Evolutionary conservation across 768 basidiomycete species (phyloP), one percentile per base, ranked within the genome.

Genomic region (Amanita fuliginea): DNA sequence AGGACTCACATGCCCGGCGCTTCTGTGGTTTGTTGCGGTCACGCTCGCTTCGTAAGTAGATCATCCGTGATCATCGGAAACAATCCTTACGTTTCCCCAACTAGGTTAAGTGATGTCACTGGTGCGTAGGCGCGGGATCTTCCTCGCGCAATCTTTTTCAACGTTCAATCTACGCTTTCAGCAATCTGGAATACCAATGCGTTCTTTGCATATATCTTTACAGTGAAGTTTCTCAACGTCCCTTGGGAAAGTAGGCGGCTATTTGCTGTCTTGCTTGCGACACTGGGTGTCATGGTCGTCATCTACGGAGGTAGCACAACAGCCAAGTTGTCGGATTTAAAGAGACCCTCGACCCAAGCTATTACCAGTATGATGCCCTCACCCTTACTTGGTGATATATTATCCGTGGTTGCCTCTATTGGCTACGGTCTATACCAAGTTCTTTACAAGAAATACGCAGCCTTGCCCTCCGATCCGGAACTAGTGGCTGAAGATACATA

Each of bases 121-220:
- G 76, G 75, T 71, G 57, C 62, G 67, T 28, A 24, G 44, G 22
- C n/a, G 35, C 45, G 11, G 13, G 13, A 26, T 30, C 13, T 68
- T 7, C 28, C 36, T 26, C 33, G n/a, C 36, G 34, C 26, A 4
- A 40, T 37, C n/a, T 47, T 56, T 63, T 56, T 63, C 50, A 56
- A 21, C 22, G 35, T n/a, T 36, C 26, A 26, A 26, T 30, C 26
- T 22, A 28, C 43, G 32, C 9, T 43, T 44, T 49, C 30, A 43
- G 80, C 80, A 16, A 78, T 92, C 22, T 91, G 87, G 81, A 94
- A 95, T 60, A 82, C 86, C 6, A 88, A 86, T 57, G 84, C 88
- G 0, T 93, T 97, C 68, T 93, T 91, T 63, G 86, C 88, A 4
- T 98, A 97, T 60, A 61, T 91, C 22, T 77, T 97, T 61, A 77